Conservation (phyloP, 441 rosid species). For the Pelargonium cotyledonis region DNA sequence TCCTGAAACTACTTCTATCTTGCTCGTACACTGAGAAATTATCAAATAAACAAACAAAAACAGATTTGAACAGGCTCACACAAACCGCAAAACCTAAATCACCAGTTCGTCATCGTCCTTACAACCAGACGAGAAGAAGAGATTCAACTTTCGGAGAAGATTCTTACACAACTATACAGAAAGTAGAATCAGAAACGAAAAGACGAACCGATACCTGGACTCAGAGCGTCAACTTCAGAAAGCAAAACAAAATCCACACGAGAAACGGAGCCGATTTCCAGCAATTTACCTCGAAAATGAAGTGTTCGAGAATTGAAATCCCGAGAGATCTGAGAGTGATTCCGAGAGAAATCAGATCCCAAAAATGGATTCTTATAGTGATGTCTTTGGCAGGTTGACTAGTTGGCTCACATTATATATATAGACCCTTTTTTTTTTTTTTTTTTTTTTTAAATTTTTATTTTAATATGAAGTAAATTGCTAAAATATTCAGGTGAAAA, state of each 20-base stretch:
- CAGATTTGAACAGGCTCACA: neutral
- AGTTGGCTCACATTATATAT: too few relatives aligned
- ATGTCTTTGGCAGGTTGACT: too few relatives aligned
- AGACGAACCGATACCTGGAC: neutral
- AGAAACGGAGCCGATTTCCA: neutral
- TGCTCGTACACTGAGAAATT: neutral
- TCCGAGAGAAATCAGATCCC: too few relatives aligned
- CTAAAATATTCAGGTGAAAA: too few relatives aligned
- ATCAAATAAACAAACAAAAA: neutral
- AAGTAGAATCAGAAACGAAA: neutral
- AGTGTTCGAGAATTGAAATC: neutral
- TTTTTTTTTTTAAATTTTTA: too few relatives aligned
- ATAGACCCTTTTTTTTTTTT: too few relatives aligned
- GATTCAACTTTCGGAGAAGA: neutral
- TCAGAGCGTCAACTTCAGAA: neutral
- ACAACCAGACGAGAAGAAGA: neutral
- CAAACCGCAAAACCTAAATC: neutral
- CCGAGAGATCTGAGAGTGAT: neutral
- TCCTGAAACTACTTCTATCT: neutral
- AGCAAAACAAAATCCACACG: neutral
- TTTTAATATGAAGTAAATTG: too few relatives aligned
- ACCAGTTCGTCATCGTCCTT: neutral
- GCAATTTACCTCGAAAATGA: neutral
- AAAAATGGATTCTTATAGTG: too few relatives aligned
- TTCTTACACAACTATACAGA: neutral